These are phyloP conservation scores for Backusella morwellensis DNA, from an alignment of 192 early-diverging fungal genomes.

Conservation along the genomic window DNA sequence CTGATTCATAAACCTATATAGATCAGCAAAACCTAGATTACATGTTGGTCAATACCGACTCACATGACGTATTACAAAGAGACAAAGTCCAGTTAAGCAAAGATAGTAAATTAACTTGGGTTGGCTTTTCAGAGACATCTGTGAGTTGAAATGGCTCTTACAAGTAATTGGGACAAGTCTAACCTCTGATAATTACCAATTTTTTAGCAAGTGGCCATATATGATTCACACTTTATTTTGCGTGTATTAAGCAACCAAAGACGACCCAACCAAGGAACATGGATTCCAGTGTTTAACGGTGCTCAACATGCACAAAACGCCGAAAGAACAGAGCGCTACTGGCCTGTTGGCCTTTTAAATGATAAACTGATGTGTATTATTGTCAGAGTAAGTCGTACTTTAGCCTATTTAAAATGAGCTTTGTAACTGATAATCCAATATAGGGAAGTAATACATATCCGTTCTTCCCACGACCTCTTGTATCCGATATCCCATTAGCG, in stretches of 20 bases:
- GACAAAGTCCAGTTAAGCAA: slow-evolving; percentile 66
- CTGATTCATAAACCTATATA: background rate
- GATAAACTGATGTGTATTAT: slow-evolving; percentile 69
- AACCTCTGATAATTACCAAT: background rate
- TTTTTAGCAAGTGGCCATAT: slow-evolving; percentile 66
- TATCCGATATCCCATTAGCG: slow-evolving; percentile 61
- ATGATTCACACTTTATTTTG: slow-evolving; percentile 79
- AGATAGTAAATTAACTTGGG: slow-evolving; percentile 67
- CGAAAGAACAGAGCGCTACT: slow-evolving; percentile 62
- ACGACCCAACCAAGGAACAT: slow-evolving; percentile 60
- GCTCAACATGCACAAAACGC: slow-evolving; percentile 28
- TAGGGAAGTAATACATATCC: slow-evolving; percentile 59
- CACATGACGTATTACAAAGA: slow-evolving; percentile 47
- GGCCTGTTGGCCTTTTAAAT: slow-evolving; percentile 83
- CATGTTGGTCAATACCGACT: slow-evolving; percentile 59
- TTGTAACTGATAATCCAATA: too few relatives aligned
- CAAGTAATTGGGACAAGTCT: background rate
- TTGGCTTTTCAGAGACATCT: slow-evolving; percentile 79
- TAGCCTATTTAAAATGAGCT: background rate
- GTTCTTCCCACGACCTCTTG: slow-evolving; percentile 66
- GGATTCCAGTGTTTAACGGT: slow-evolving; percentile 86
- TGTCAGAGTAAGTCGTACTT: slow-evolving; percentile 53
- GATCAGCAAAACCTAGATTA: slow-evolving; percentile 60
- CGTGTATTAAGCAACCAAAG: slow-evolving; percentile 69
- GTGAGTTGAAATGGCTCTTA: slow-evolving; percentile 32